Percentiles rank a stretch among this genome's conserved stretches.
These are phyloP conservation scores for Fusarium cicatricum DNA, from an alignment of 2,329 filamentous ascomycete genomes.

Conservation along the genomic window DNA sequence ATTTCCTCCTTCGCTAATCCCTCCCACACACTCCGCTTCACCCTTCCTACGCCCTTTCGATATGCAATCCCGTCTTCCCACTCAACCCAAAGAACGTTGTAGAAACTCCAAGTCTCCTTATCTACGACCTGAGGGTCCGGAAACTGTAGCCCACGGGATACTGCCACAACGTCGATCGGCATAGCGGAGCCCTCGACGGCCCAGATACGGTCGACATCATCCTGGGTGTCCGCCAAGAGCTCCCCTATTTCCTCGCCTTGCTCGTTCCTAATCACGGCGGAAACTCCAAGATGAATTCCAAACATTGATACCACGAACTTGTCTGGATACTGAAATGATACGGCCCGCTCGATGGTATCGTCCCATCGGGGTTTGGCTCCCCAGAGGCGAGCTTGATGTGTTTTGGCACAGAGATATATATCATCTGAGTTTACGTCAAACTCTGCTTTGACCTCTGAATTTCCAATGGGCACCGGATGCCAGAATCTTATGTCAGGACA, in stretches of 20 bases:
- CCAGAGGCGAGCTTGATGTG: not conserved
- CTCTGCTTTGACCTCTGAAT: not conserved
- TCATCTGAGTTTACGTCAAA: not conserved
- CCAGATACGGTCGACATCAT: not conserved
- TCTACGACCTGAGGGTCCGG: not conserved
- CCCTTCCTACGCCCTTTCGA: conserved; percentile 8
- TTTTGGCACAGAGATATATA: conserved; percentile 9
- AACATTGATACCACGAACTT: conserved; percentile 4
- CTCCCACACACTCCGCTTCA: conserved; percentile 7
- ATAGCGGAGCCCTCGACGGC: not conserved
- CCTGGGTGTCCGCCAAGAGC: not conserved
- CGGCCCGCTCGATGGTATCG: not conserved
- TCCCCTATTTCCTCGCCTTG: conserved; percentile 5
- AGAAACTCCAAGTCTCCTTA: conserved; percentile 2
- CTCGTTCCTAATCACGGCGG: not conserved
- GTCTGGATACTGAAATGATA: too few species aligned
- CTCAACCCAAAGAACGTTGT: conserved; percentile 15
- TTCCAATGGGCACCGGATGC: conserved; percentile 1
- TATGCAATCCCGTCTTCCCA: conserved; percentile 10
- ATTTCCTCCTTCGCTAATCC: conserved; percentile 3
- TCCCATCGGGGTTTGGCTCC: not conserved
- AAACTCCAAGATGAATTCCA: not conserved
- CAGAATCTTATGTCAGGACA: not conserved
- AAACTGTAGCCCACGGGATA: conserved; percentile 5
- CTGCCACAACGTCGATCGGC: not conserved